Percentiles rank a stretch among this genome's conserved stretches.
Conservation (phyloP, 2,329 filamentous ascomycete genomes). For the Monilinia aucupariae region DNA sequence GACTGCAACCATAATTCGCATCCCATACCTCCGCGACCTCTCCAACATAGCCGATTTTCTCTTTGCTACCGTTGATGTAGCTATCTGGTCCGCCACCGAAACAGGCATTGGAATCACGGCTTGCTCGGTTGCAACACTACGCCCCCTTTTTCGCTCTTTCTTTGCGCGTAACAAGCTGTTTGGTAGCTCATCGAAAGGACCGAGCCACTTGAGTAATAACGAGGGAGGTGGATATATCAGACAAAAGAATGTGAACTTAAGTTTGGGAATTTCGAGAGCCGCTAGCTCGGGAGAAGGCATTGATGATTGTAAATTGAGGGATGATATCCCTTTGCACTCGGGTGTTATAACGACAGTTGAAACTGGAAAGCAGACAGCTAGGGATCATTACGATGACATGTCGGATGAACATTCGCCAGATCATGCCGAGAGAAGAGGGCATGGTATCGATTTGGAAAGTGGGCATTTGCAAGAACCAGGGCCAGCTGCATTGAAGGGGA, state of each 20-base stretch:
- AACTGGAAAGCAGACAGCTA: neutral
- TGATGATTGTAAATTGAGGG: neutral
- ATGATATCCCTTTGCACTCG: neutral
- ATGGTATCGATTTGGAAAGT: slow-evolving; percentile 1
- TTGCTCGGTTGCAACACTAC: slow-evolving; percentile 39
- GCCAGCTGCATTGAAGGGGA: neutral
- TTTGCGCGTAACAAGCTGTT: slow-evolving; percentile 17
- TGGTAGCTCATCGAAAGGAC: neutral
- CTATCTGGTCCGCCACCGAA: slow-evolving; percentile 42
- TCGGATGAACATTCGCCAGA: neutral
- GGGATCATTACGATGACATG: neutral
- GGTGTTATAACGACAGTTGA: neutral
- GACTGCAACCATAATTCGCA: slow-evolving; percentile 40
- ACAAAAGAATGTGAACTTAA: neutral
- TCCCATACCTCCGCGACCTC: slow-evolving; percentile 39
- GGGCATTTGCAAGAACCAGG: neutral
- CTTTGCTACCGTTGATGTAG: slow-evolving; percentile 39
- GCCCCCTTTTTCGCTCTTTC: slow-evolving; percentile 35
- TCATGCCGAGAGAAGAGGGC: neutral
- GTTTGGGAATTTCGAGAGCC: neutral
- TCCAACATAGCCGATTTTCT: slow-evolving; percentile 37
- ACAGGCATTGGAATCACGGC: slow-evolving; percentile 40
- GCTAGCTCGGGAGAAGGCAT: neutral
- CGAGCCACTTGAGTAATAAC: neutral
- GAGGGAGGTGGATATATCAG: neutral